phyloP scores from a whole-genome alignment of 2,329 filamentous ascomycete genomes.

The Pseudocercospora vitis region DNA sequence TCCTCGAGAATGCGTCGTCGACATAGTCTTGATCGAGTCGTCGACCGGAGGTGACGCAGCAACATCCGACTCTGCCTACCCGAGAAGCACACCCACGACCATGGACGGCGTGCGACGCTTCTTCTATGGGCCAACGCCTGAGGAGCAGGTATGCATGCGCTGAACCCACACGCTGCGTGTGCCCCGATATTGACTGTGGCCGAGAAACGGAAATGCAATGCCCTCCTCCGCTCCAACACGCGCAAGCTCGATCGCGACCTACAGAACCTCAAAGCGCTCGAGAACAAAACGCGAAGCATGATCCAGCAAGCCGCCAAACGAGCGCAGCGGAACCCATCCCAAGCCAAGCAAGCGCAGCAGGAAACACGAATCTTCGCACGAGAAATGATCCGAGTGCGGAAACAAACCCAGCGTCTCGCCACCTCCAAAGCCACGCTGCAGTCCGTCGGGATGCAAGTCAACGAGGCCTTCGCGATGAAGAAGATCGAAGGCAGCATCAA shows the following conservation, averaged over 20 bases:
- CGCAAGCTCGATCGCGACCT: slow-evolving; percentile 96
- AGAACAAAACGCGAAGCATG: slow-evolving; percentile 78
- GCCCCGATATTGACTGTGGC: too few species aligned
- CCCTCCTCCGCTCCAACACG: slow-evolving; percentile 82
- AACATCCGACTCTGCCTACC: neutral
- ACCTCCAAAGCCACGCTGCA: slow-evolving; percentile 90
- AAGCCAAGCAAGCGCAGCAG: slow-evolving; percentile 72
- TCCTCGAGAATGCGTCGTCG: neutral
- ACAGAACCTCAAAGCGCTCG: slow-evolving; percentile 70
- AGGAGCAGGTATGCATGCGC: slow-evolving; percentile 70
- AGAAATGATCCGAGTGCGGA: slow-evolving; percentile 81
- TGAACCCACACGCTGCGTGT: too few species aligned
- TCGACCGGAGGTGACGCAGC: neutral
- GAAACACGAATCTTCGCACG: slow-evolving; percentile 87
- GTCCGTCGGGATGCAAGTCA: slow-evolving; percentile 95
- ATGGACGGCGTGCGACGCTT: slow-evolving; percentile 89
- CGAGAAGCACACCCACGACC: slow-evolving; percentile 19
- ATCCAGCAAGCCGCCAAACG: slow-evolving; percentile 82
- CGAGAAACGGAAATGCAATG: slow-evolving; percentile 97
- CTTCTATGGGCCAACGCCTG: slow-evolving; percentile 89
- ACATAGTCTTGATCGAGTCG: neutral
- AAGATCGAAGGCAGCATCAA: slow-evolving; percentile 94
- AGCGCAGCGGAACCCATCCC: slow-evolving; percentile 74
- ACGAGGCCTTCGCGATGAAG: slow-evolving; percentile 89
- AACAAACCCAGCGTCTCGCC: slow-evolving; percentile 69